Percentiles rank a stretch among this genome's conserved stretches.
Conservation (phyloP, 2,329 filamentous ascomycete species). For the Phoma sp. region DNA sequence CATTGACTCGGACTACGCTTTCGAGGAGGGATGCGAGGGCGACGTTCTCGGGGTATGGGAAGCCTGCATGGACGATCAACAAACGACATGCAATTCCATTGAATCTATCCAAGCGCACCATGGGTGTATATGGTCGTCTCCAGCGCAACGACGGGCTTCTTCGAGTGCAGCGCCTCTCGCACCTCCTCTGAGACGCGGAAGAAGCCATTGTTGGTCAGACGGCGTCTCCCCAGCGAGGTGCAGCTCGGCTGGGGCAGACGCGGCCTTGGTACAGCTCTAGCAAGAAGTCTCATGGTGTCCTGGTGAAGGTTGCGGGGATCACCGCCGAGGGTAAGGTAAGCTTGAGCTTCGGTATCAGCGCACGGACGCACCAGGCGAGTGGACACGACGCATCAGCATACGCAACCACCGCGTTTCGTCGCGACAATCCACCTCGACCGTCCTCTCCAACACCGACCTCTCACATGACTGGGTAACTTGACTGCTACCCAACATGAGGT, state of each 20-base stretch:
- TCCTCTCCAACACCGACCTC: constrained; percentile 24
- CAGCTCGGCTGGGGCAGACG: constrained; percentile 14
- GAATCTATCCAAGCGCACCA: constrained; percentile 56
- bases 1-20: constrained; percentile 78
- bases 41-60: constrained; percentile 74
- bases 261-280: constrained; percentile 26
- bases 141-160: constrained; percentile 86
- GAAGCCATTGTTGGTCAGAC: constrained; percentile 56
- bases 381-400: constrained; percentile 48
- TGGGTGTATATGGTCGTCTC: constrained; percentile 99
- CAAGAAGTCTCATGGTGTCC: constrained; percentile 36
- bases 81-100: neutral
- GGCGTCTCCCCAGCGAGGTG: constrained; percentile 25
- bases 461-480: constrained; percentile 43
- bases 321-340: constrained; percentile 7
- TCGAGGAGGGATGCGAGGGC: constrained; percentile 83
- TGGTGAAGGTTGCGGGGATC: constrained; percentile 4
- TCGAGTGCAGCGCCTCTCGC: constrained; percentile 73
- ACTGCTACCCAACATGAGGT: constrained; percentile 50
- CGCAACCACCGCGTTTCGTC: constrained; percentile 19
- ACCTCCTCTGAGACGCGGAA: constrained; percentile 85
- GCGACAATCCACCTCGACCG: constrained; percentile 18
- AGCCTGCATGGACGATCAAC: constrained; percentile 56
- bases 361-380: constrained; percentile 5
- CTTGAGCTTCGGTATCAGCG: constrained; percentile 23